Percentiles rank a stretch among this genome's conserved stretches.
These are phyloP conservation scores for Melaleuca quinquenervia DNA, from an alignment of 345 rosid genomes.

Conservation along the genomic window DNA sequence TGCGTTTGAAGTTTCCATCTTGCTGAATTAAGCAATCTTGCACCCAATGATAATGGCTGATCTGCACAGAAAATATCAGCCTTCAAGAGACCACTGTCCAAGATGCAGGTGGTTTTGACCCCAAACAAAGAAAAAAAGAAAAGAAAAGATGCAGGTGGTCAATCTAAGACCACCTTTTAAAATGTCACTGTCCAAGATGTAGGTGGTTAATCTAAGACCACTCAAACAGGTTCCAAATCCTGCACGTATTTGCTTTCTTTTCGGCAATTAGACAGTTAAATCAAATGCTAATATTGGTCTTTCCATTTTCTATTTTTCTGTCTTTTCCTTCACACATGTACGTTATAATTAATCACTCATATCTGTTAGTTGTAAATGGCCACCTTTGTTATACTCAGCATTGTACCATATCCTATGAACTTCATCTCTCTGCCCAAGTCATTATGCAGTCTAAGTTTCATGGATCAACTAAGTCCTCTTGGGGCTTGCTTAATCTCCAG, in stretches of 20 bases:
- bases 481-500: background rate
- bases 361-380: background rate
- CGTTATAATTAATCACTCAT: background rate
- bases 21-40: background rate
- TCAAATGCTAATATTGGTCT: background rate
- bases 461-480: background rate
- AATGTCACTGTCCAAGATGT: background rate
- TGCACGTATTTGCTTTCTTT: background rate
- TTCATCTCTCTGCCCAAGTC: background rate
- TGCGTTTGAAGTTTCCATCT: background rate
- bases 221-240: background rate
- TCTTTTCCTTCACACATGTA: background rate
- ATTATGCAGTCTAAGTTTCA: background rate
- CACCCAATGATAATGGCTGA: background rate
- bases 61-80: background rate
- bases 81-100: background rate
- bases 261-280: background rate
- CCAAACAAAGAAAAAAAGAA: too few relatives aligned
- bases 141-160: background rate
- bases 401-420: background rate
- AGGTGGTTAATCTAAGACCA: background rate
- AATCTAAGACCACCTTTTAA: background rate
- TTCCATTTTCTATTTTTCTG: background rate
- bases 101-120: background rate
- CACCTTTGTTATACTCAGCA: background rate